Percentiles rank a stretch among this genome's conserved stretches.
Conservation (phyloP, 306 rosid genomes). For the Fragaria vesca region DNA sequence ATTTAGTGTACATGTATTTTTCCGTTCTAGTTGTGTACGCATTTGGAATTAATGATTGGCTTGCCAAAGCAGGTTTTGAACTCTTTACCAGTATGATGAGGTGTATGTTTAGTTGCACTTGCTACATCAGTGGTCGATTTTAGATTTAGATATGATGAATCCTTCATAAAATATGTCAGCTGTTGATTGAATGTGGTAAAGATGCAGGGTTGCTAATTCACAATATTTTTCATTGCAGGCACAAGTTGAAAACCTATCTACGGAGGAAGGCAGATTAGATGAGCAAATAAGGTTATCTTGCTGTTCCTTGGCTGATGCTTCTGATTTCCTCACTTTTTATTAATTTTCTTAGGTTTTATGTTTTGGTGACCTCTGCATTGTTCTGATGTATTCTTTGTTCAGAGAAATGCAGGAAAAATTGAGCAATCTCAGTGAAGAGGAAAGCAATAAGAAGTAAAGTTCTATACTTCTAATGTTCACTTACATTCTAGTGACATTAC, state of each 20-base stretch:
- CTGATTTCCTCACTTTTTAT: neutral
- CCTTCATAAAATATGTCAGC: neutral
- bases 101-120: conserved; percentile 5
- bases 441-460: conserved; percentile 77
- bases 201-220: conserved; percentile 16
- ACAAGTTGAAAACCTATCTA: conserved; percentile 77
- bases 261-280: conserved; percentile 69
- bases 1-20: neutral
- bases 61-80: neutral
- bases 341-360: conserved; percentile 8
- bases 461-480: conserved; percentile 16
- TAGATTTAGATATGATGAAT: neutral
- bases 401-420: conserved; percentile 95
- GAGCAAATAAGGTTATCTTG: conserved; percentile 74
- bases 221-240: conserved; percentile 48
- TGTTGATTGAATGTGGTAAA: neutral
- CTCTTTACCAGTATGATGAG: neutral
- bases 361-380: conserved; percentile 7
- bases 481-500: conserved; percentile 1
- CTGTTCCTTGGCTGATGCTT: conserved; percentile 24
- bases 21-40: neutral
- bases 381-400: conserved; percentile 37
- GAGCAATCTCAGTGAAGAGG: conserved; percentile 80
- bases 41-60: neutral
- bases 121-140: neutral